Conservation (phyloP, 805 yeast genomes). For the Ogataea nakhonphanomensis region DNA sequence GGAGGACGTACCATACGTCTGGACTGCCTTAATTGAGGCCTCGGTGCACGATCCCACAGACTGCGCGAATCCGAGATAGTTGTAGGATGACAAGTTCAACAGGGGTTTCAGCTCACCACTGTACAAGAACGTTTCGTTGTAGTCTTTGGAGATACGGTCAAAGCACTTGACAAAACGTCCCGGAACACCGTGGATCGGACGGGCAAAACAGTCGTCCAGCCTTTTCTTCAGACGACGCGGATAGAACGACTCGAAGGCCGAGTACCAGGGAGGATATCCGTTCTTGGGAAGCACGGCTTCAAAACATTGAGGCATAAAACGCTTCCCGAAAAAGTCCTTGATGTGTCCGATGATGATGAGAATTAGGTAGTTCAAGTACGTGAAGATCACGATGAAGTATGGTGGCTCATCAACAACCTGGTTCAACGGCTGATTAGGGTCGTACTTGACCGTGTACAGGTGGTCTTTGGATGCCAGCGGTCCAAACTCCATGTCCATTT, state of each 20-base stretch:
- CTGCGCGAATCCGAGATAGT: conserved; percentile 96
- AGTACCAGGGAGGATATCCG: conserved; percentile 95
- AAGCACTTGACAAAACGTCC: conserved; percentile 85
- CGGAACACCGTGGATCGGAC: conserved; percentile 97
- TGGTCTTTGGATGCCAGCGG: conserved; percentile 59
- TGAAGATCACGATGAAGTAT: conserved; percentile 68
- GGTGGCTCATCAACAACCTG: conserved; percentile 83
- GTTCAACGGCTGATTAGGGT: conserved; percentile 54
- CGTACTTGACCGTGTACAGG: conserved; percentile 58
- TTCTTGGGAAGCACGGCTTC: conserved; percentile 67
- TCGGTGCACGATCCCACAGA: conserved; percentile 89
- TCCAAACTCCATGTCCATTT: conserved; percentile 70
- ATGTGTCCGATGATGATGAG: conserved; percentile 87
- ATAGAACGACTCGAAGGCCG: conserved; percentile 90
- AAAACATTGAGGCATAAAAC: conserved; percentile 63
- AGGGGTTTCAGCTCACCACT: conserved; percentile 76
- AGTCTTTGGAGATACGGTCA: conserved; percentile 69
- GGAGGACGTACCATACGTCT: conserved; percentile 71
- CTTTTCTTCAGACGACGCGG: conserved; percentile 87
- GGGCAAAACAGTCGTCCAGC: conserved; percentile 90
- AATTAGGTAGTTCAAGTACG: conserved; percentile 81
- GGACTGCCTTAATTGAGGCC: conserved; percentile 58
- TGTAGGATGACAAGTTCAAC: conserved; percentile 84
- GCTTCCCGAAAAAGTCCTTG: conserved; percentile 81
- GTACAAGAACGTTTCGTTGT: conserved; percentile 62